These are phyloP conservation scores for Dactylellina cionopaga DNA, from an alignment of 2,329 filamentous ascomycete genomes.

Conservation along the genomic window DNA sequence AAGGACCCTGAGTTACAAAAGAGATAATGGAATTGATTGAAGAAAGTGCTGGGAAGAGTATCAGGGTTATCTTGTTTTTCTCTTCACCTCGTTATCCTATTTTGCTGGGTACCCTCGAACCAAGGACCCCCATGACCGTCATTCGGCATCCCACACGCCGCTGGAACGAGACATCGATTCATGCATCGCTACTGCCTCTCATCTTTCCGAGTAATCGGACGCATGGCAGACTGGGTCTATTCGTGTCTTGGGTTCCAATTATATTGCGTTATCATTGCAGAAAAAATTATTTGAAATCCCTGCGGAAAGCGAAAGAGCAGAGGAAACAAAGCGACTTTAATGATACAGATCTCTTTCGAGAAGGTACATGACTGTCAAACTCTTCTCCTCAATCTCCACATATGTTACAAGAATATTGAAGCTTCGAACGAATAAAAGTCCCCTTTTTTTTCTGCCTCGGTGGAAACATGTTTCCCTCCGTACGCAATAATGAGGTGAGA, in stretches of 20 bases:
- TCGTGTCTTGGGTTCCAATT: conserved; percentile 1
- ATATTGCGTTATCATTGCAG: conserved; percentile 40
- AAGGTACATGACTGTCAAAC: conserved; percentile 12
- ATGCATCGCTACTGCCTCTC: conserved; percentile 28
- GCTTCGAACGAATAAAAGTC: not conserved
- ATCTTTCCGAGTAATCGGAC: conserved; percentile 29
- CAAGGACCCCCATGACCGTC: conserved; percentile 23
- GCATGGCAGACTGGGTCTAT: conserved; percentile 24
- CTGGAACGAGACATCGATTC: conserved; percentile 40
- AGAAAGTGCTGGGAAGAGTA: conserved; percentile 1
- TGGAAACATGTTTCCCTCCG: not conserved
- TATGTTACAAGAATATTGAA: not conserved
- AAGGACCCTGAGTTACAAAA: conserved; percentile 30
- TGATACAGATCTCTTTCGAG: conserved; percentile 8
- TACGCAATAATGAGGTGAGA: conserved; percentile 6
- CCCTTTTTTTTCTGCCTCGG: not conserved
- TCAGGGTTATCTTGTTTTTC: conserved; percentile 30
- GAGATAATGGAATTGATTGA: not conserved
- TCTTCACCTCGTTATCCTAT: not conserved
- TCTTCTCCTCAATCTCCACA: conserved; percentile 5
- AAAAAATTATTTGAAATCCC: too few species aligned
- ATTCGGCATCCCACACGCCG: conserved; percentile 25
- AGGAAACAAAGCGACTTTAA: not conserved
- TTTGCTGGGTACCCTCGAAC: not conserved
- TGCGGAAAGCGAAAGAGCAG: not conserved